Base-by-base conservation (phyloP, 345 rosid genomes). In the Rhodamnia rubescens region DNA sequence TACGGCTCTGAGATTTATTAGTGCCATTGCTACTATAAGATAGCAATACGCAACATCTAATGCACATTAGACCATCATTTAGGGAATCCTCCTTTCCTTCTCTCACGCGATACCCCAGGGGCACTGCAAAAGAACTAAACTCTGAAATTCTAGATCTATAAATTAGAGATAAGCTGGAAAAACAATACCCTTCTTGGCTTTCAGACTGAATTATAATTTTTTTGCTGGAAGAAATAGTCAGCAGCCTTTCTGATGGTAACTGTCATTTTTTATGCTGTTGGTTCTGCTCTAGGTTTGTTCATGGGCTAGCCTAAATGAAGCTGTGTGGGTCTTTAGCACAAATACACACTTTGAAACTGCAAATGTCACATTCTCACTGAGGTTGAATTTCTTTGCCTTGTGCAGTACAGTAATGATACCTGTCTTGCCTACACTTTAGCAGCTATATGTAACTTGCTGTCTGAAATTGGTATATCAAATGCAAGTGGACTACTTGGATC, bases 391-490 rank as follows among this genome's bases (percentile, higher is more conserved):
- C 53, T 89, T 86, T 26, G 50, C 69, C 88, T 88, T 89, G 29
- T 93, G 95, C 98, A 97, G 99, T 90, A 91, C 87, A 91, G 94
- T 87, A 93, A 96, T 88, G 99, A 96, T 85, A 92, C 96, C 69
- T 97, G 98, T 90, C 99, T 97, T 91, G 99, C 98, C 57, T 97
- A 97, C 89, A 94, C 99, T 61, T 87, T 96, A 88, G 94, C 98
- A 82, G 95, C 98, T 84, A 94, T 97, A 86, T 93, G 99, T 93
- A 96, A 90, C 93, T 90, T 97, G 90, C 90, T 95, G 85, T 95
- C 98, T 83, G 98, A 97, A 90, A 92, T 91, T 88, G 96, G 98
- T 47, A 90, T 95, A 92, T 93, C 96, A 83, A 93, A 90, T 83
- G 88, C 95, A 18, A 89, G 88, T 87, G 92, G 94, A 86, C 88